These are phyloP conservation scores for Anacardium occidentale DNA, from an alignment of 345 rosid species.

Conservation along the genomic window DNA sequence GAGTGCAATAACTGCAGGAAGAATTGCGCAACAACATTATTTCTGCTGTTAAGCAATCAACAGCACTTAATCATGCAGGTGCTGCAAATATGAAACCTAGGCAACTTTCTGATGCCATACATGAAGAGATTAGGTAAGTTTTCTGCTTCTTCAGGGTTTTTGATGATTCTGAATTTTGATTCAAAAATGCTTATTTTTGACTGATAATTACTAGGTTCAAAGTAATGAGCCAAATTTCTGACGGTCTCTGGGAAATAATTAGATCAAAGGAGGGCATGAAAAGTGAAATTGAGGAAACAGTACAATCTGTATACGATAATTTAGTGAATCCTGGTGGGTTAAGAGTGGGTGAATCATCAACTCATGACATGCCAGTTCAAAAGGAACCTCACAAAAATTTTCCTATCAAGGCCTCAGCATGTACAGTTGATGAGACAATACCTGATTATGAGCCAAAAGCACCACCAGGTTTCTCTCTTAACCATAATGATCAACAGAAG, in stretches of 20 bases:
- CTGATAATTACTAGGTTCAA: slow-evolving; percentile 43
- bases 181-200: background rate
- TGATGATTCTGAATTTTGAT: background rate
- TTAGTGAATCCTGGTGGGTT: slow-evolving; percentile 48
- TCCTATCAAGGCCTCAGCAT: slow-evolving; percentile 24
- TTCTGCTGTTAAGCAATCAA: slow-evolving; percentile 67
- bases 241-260: slow-evolving; percentile 78
- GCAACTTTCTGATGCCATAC: slow-evolving; percentile 85
- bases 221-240: slow-evolving; percentile 68
- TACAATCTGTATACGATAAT: slow-evolving; percentile 62
- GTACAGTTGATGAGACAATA: slow-evolving; percentile 22
- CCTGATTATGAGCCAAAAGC: slow-evolving; percentile 41
- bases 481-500: slow-evolving; percentile 22
- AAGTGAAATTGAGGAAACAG: slow-evolving; percentile 73
- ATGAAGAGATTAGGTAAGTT: slow-evolving; percentile 77
- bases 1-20: slow-evolving; percentile 50
- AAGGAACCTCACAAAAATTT: slow-evolving; percentile 30
- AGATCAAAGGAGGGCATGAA: slow-evolving; percentile 77
- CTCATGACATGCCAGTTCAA: slow-evolving; percentile 18
- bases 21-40: slow-evolving; percentile 65
- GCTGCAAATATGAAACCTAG: slow-evolving; percentile 78
- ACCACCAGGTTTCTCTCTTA: slow-evolving; percentile 43
- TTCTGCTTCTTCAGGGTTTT: background rate
- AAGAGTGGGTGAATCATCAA: slow-evolving; percentile 33
- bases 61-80: slow-evolving; percentile 51